Base-by-base conservation (phyloP, 257 asterid genomes). In the Solanum virginianum region DNA sequence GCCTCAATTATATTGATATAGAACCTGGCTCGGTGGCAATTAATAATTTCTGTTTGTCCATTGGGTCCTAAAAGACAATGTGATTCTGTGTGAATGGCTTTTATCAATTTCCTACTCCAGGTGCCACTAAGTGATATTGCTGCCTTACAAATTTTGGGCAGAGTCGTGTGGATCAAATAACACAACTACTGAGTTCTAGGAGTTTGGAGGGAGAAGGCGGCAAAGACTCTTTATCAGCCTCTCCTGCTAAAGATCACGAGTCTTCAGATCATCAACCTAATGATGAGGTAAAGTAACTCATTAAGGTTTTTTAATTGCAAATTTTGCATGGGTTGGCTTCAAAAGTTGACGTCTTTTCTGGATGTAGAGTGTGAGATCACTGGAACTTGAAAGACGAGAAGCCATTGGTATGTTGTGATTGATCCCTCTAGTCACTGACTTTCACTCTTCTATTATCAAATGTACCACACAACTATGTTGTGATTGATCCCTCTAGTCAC, bases 381-480 rank as follows among this genome's bases (percentile, higher is more conserved):
- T 94, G 98, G 94, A 91, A 85, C 91, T 93, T 86, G 99, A 96
- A 91, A 91, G 87, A 89, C 94, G 92, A 47, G 99, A 94, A 90
- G 91, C 94, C 82, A 92, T 93, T 54, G 99, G 99, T 96, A 91
- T 16, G 93, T 68, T 68, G 24, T 86, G 85, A 66, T 84, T 72
- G 60, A 70, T 74, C 39, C 81, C 65, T 66, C 32, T 54, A 49
- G 66, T 74, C 86, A 36, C 62, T 49, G 10, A 24, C n/a, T 83
- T 62, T 75, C 57, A 72, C 71, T 87, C 49, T 32, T 85, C 59
- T 17, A 4, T 51, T 82, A 36, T 83, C 45, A 54, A 86, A 47
- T 49, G 66, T 39, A 32, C 69, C 26, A 17, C 54, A 82, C 24
- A 72, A 68, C 70, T 55, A 91, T 16, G 93, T 68, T 68, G 24